phyloP scores from a whole-genome alignment of 495 filamentous ascomycete genomes.

The Xeromyces bisporus region DNA sequence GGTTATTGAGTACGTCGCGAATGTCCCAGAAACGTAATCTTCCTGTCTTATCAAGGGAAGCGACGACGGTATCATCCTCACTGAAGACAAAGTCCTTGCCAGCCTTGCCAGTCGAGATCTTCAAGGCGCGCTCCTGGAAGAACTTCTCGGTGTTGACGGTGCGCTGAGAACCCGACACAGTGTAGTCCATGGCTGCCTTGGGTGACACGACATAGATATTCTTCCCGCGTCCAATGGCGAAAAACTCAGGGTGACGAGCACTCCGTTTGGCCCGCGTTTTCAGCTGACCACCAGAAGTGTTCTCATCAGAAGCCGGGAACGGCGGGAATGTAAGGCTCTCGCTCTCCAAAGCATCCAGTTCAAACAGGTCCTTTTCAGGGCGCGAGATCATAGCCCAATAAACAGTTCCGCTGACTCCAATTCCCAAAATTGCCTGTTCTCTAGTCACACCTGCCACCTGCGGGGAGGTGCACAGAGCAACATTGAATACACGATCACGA shows the following conservation, averaged over 20 bases:
- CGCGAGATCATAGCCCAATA: conserved; percentile 74
- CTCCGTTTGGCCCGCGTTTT: conserved; percentile 90
- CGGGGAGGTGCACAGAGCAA: conserved; percentile 55
- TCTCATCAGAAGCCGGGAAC: conserved; percentile 53
- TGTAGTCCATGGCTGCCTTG: conserved; percentile 54
- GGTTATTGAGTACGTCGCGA: conserved; percentile 47
- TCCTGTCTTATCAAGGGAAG: conserved; percentile 90
- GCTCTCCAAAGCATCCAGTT: conserved; percentile 53
- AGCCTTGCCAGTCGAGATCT: conserved; percentile 92
- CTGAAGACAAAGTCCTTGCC: conserved; percentile 97
- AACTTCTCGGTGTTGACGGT: conserved; percentile 72
- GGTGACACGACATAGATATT: conserved; percentile 85
- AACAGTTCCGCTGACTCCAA: conserved; percentile 81
- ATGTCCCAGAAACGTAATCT: conserved; percentile 96
- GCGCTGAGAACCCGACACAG: conserved; percentile 52
- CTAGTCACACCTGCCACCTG: conserved; percentile 25
- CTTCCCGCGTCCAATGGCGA: conserved; percentile 90
- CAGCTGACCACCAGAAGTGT: conserved; percentile 71
- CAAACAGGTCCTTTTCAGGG: conserved; percentile 53
- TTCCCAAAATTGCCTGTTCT: conserved; percentile 71
- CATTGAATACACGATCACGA: conserved; percentile 83
- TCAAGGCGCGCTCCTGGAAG: conserved; percentile 66
- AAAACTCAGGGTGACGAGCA: conserved; percentile 73
- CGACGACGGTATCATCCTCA: conserved; percentile 84
- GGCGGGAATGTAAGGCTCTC: conserved; percentile 72